Evolutionary conservation across 345 rosid genomes (phyloP).

Genomic region (Turritis glabra): DNA sequence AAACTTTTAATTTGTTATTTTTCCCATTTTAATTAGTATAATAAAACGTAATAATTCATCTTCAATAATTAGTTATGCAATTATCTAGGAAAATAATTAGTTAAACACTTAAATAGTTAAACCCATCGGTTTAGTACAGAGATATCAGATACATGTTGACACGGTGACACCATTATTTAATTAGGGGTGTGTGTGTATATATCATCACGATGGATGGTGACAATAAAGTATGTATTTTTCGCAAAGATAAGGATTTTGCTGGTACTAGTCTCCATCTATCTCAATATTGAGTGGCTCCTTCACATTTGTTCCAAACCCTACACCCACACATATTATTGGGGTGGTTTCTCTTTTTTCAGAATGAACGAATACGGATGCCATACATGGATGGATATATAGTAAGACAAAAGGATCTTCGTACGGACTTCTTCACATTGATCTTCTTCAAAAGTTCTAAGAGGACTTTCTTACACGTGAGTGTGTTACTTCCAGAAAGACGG

Average conservation of each 20-base stretch:
- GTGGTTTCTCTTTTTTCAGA: not conserved
- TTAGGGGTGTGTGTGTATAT: not conserved
- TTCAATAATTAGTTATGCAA: not conserved
- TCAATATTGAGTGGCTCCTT: constrained; percentile 15
- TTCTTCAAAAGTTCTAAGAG: not conserved
- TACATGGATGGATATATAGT: not conserved
- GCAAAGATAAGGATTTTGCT: constrained; percentile 18
- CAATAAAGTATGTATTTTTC: not conserved
- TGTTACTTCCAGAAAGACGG: not conserved
- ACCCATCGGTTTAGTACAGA: not conserved
- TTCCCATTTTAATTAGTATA: not conserved
- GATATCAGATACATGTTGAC: not conserved
- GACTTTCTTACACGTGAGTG: too few species aligned
- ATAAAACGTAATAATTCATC: constrained; percentile 6
- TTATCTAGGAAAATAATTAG: not conserved
- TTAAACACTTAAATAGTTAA: not conserved
- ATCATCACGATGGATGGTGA: not conserved
- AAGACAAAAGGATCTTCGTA: not conserved
- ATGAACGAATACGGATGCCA: not conserved
- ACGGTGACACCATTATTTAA: not conserved
- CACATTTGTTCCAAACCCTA: not conserved
- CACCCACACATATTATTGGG: not conserved
- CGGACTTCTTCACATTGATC: not conserved
- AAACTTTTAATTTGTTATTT: not conserved
- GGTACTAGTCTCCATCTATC: constrained; percentile 32